Evolutionary conservation across 192 early-diverging fungal species (phyloP).

Genomic region (Podila epigama): DNA sequence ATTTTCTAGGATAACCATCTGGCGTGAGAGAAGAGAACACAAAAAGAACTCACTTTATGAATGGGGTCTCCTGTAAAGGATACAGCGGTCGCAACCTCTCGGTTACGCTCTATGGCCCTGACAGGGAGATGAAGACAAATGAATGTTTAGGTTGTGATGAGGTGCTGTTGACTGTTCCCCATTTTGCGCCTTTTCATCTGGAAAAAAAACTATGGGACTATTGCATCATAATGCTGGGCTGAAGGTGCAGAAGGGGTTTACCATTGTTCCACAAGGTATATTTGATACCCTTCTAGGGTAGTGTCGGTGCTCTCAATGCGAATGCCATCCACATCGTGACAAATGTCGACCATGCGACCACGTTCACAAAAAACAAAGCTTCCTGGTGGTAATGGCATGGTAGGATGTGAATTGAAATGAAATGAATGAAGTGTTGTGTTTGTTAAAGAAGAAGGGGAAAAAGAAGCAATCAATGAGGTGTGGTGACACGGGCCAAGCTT

Average conservation of each 20-base stretch:
- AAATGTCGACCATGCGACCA: slow-evolving; percentile 29
- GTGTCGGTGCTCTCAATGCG: slow-evolving; percentile 22
- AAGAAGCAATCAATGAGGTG: too few relatives aligned
- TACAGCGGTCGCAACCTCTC: slow-evolving; percentile 38
- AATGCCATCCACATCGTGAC: slow-evolving; percentile 27
- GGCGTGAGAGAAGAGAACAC: background rate
- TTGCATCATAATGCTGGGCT: background rate
- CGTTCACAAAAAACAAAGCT: slow-evolving; percentile 43
- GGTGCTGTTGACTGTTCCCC: background rate
- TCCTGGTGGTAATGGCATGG: slow-evolving; percentile 22
- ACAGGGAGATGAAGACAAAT: background rate
- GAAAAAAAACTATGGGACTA: background rate
- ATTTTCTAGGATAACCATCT: background rate
- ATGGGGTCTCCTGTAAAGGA: slow-evolving; percentile 43
- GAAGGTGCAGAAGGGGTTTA: background rate
- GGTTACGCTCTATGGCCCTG: slow-evolving; percentile 47
- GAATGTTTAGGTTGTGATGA: background rate
- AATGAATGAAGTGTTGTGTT: background rate
- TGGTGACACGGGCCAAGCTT: too few relatives aligned
- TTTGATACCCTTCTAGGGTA: slow-evolving; percentile 37
- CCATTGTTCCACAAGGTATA: slow-evolving; percentile 51
- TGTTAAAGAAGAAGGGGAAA: background rate
- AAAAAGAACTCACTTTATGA: slow-evolving; percentile 14
- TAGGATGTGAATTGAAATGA: background rate
- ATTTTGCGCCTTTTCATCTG: background rate